Evolutionary conservation across 2,329 filamentous ascomycete genomes (phyloP), one percentile per base, ranked within the genome.

Genomic region (Ophiostoma ips): DNA sequence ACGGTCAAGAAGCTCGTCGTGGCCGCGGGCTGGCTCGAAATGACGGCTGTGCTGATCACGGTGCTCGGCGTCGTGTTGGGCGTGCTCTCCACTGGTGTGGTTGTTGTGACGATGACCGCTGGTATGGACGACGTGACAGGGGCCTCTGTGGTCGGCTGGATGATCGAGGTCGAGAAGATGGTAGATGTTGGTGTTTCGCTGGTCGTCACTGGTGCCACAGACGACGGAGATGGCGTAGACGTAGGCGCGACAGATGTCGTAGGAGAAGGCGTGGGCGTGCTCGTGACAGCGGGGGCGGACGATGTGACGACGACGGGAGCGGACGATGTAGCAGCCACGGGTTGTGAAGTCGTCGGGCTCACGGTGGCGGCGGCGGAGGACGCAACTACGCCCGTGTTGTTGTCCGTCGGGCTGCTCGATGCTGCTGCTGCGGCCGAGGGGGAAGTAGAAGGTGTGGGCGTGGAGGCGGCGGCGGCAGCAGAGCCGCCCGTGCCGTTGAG

Each of bases 21-120:
- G 7, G 57, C 53, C 4, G 36, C 40, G 2, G 36, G 19, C 44
- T 35, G 45, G 18, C 47, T 40, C 8, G 53, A 51, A 24, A 62
- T 75, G 80, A 49, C 41, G 3, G 52, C 37, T 6, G 57, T 56
- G 15, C 49, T 53, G 5, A 28, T 16, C 3, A 16, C 3, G 3
- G 24, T 30, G 24, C 24, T 30, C 40, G 33, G 10, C 33, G 33
- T 34, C 33, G 33, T 53, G 19, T 62, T 18, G 8, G 35, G 21
- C n/a, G 50, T 44, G 53, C 53, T 37, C 24, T 53, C 30, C 6
- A 53, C 24, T 1, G 49, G 31, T 16, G 58, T 40, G 0, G 44
- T 31, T 33, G 58, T 49, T 10, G 60, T 16, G 21, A 60, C 9
- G 11, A 21, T 30, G 15, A 24, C 56, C 15, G 61, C 53, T 11